phyloP scores from a whole-genome alignment of 1,284 basidiomycete genomes.

The Leccinum laetum region DNA sequence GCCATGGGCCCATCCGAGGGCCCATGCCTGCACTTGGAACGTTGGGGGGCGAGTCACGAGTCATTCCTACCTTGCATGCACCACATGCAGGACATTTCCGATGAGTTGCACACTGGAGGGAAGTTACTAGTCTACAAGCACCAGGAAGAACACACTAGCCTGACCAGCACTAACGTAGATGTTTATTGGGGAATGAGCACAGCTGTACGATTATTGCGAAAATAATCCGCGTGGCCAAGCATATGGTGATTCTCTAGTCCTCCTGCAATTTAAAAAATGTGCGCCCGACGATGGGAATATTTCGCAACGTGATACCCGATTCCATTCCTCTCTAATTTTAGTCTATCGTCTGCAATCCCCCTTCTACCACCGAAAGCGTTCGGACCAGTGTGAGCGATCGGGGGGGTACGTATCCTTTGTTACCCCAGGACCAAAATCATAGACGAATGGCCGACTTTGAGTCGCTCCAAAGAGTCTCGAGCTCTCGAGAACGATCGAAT shows the following conservation, averaged over 20 bases:
- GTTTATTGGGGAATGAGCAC: neutral
- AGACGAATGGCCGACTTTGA: slow-evolving; percentile 70
- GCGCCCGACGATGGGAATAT: slow-evolving; percentile 38
- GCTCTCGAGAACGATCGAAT: slow-evolving; percentile 67
- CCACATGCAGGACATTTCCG: slow-evolving; percentile 3
- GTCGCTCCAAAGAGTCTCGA: slow-evolving; percentile 74
- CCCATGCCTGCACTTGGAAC: slow-evolving; percentile 26
- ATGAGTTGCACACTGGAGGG: neutral
- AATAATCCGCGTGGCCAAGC: neutral
- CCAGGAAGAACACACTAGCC: neutral
- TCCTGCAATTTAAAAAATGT: slow-evolving; percentile 1
- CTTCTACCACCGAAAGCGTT: slow-evolving; percentile 10
- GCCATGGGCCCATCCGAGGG: slow-evolving; percentile 14
- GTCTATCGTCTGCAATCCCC: slow-evolving; percentile 37
- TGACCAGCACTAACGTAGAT: neutral
- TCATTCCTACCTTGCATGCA: slow-evolving; percentile 27
- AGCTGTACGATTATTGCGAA: neutral
- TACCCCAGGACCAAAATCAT: slow-evolving; percentile 73
- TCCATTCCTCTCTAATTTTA: slow-evolving; percentile 42
- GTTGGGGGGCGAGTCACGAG: slow-evolving; percentile 24
- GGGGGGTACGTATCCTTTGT: slow-evolving; percentile 51
- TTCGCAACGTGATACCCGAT: slow-evolving; percentile 54
- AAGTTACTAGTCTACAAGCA: neutral
- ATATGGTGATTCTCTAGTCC: neutral
- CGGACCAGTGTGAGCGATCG: slow-evolving; percentile 31